Percentiles rank a stretch among this genome's conserved stretches.
Evolutionary conservation across 2,329 filamentous ascomycete genomes (phyloP).

Genomic region (Paramyrothecium roridum): DNA sequence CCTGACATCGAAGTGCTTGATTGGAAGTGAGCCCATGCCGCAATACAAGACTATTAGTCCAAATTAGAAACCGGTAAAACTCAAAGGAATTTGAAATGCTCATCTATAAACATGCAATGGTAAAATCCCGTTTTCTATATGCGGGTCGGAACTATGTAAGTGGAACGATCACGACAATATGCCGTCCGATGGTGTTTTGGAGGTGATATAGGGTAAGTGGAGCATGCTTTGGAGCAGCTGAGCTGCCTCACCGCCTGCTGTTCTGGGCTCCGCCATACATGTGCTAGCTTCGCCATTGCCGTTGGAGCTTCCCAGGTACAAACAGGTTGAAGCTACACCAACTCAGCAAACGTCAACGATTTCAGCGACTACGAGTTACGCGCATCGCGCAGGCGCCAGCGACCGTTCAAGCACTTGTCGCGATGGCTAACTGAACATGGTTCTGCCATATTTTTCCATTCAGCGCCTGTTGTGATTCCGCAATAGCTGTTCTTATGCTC

Average conservation of each 20-base stretch:
- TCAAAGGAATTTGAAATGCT: no score
- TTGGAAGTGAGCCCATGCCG: slow-evolving; percentile 24
- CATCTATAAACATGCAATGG: not conserved
- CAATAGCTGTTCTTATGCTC: not conserved
- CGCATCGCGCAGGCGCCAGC: not conserved
- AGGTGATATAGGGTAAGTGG: not conserved
- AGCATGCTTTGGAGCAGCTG: not conserved
- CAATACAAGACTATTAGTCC: not conserved
- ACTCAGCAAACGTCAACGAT: not conserved
- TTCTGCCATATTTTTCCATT: not conserved
- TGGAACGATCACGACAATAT: not conserved
- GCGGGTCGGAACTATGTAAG: no score
- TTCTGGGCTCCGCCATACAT: not conserved
- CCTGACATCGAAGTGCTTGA: slow-evolving; percentile 44
- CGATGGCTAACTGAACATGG: not conserved
- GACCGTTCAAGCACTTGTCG: not conserved
- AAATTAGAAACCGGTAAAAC: not conserved
- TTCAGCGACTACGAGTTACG: not conserved
- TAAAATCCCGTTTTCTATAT: no score
- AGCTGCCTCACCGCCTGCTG: slow-evolving; percentile 2
- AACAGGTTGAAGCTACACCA: not conserved
- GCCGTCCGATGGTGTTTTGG: not conserved
- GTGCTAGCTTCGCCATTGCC: not conserved
- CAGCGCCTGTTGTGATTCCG: not conserved
- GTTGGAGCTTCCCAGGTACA: not conserved